Conservation (phyloP, 148 eudicot genomes). For the Nepenthes gracilis region DNA sequence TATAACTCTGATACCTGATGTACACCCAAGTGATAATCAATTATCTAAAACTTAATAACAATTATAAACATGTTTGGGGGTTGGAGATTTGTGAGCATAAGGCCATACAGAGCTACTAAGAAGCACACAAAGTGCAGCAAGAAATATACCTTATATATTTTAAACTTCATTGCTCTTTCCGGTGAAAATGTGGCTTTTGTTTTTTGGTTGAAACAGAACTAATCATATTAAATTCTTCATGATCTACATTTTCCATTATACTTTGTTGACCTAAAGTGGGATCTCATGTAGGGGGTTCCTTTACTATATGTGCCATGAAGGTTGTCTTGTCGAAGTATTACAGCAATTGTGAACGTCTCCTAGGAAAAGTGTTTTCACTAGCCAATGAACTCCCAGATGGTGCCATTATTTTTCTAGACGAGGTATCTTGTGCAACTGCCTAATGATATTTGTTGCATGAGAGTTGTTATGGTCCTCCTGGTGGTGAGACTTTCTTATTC, state of each 20-base stretch:
- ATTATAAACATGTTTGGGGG: too few species aligned
- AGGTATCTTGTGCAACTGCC: conserved; percentile 31
- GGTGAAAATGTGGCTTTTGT: too few species aligned
- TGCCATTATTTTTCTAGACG: conserved; percentile 84
- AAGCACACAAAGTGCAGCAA: too few species aligned
- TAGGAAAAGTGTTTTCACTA: conserved; percentile 85
- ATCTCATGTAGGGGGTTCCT: neutral
- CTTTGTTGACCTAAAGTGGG: neutral
- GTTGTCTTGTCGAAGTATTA: conserved; percentile 84
- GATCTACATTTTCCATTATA: neutral
- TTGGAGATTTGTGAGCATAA: too few species aligned
- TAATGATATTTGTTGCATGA: too few species aligned
- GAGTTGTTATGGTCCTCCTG: too few species aligned
- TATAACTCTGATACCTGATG: too few species aligned
- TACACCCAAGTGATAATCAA: too few species aligned
- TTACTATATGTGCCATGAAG: conserved; percentile 77
- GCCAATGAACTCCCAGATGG: conserved; percentile 90
- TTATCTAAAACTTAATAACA: too few species aligned
- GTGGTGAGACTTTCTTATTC: too few species aligned
- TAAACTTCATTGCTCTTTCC: neutral
- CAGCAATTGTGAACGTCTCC: conserved; percentile 85
- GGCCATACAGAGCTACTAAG: too few species aligned
- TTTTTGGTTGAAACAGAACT: neutral
- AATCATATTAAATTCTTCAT: neutral
- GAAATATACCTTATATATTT: too few species aligned